A percentile compares a stretch with the other conserved stretches of the same genome.
Evolutionary conservation across 2,329 filamentous ascomycete genomes (phyloP).

Genomic region (Paraphaeosphaeria minitans): DNA sequence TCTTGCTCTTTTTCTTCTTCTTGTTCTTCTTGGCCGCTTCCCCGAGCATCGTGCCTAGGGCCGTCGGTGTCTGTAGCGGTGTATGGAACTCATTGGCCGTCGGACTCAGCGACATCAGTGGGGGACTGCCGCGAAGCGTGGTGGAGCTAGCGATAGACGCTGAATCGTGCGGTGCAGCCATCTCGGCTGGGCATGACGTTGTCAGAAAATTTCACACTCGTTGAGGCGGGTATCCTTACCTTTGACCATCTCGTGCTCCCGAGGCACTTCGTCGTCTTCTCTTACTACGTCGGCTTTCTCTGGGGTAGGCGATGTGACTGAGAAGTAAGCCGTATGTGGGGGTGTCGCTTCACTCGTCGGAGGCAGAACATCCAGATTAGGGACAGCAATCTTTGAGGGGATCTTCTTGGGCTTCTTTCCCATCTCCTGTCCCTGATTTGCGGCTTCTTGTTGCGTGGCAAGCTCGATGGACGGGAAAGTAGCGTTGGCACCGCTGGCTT

Average conservation of each 20-base stretch:
- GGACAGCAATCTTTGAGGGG: conserved; percentile 22
- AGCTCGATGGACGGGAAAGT: background rate
- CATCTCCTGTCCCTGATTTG: background rate
- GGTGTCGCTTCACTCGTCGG: conserved; percentile 3
- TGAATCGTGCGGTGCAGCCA: conserved; percentile 2
- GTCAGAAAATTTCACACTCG: background rate
- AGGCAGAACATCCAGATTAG: conserved; percentile 16
- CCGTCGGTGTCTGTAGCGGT: conserved; percentile 18
- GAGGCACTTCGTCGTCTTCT: background rate
- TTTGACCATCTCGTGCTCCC: background rate
- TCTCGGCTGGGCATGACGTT: background rate
- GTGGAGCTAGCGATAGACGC: conserved; percentile 14
- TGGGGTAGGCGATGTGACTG: background rate
- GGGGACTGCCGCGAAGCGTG: conserved; percentile 12
- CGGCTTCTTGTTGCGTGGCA: background rate
- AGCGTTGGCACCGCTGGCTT: background rate
- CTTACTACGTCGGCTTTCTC: background rate
- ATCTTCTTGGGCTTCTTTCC: conserved; percentile 12
- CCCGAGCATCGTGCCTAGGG: too few species aligned
- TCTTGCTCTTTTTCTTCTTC: conserved; percentile 50
- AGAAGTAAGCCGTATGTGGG: background rate
- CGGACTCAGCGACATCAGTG: conserved; percentile 14
- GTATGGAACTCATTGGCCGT: conserved; percentile 18
- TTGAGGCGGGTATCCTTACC: background rate
- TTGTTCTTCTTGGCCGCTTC: conserved; percentile 29